Percentiles rank a stretch among this genome's conserved stretches.
Evolutionary conservation across 768 basidiomycete species (phyloP).

Genomic region (Coprinellus micaceus): DNA sequence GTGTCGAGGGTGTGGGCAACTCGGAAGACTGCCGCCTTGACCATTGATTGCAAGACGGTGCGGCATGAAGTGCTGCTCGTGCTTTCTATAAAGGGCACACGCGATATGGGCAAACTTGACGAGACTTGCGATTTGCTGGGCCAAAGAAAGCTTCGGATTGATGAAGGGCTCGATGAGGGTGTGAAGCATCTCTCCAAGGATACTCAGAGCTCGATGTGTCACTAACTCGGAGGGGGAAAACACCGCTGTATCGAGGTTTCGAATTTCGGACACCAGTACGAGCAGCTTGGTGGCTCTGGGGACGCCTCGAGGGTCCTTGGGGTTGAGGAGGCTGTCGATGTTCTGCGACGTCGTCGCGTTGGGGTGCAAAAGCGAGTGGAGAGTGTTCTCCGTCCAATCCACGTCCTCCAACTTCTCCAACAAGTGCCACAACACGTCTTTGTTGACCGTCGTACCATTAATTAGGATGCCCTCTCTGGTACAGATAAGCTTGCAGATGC

Average conservation of each 20-base stretch:
- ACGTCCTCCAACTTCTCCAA: conserved; percentile 17
- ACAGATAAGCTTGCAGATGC: conserved; percentile 22
- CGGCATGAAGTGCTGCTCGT: conserved; percentile 22
- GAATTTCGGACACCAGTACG: conserved; percentile 13
- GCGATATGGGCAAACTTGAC: conserved; percentile 21
- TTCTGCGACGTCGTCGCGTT: not conserved
- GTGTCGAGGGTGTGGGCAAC: conserved; percentile 23
- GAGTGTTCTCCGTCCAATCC: conserved; percentile 22
- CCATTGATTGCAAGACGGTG: conserved; percentile 27
- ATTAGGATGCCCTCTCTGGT: conserved; percentile 18
- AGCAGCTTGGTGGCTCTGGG: conserved; percentile 20
- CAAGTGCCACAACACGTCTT: conserved; percentile 13
- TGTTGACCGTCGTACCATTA: conserved; percentile 17
- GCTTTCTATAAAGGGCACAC: conserved; percentile 19
- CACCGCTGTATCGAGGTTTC: conserved; percentile 9
- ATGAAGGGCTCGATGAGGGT: conserved; percentile 25
- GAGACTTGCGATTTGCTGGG: conserved; percentile 24
- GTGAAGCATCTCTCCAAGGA: conserved; percentile 27
- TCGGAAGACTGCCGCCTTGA: conserved; percentile 22
- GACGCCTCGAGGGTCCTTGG: conserved; percentile 17
- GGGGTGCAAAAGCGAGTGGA: conserved; percentile 13
- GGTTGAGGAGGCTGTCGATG: conserved; percentile 22
- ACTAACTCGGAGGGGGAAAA: conserved; percentile 17
- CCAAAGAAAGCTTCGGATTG: conserved; percentile 15
- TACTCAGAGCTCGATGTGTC: conserved; percentile 16